These are phyloP conservation scores for Acer yangbiense DNA, from an alignment of 345 rosid genomes.

Conservation along the genomic window DNA sequence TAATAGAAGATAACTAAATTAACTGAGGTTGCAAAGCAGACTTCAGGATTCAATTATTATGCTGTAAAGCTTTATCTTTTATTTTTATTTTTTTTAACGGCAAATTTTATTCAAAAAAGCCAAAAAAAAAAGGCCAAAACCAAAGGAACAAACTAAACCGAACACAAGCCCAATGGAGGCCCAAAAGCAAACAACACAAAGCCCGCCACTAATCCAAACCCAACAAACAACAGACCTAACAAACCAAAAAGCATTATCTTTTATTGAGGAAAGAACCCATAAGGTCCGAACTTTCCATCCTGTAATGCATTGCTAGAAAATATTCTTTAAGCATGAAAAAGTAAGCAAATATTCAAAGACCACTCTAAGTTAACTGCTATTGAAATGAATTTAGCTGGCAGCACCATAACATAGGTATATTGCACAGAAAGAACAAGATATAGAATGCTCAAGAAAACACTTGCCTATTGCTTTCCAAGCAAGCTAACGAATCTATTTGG, in stretches of 20 bases:
- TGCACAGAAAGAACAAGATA: neutral
- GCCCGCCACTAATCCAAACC: no score
- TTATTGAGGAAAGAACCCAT: constrained; percentile 1
- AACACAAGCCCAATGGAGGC: no score
- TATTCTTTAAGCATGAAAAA: neutral
- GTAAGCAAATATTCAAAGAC: neutral
- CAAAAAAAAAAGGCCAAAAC: no score
- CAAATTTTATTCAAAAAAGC: no score
- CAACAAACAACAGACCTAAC: no score
- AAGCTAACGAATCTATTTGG: constrained; percentile 84
- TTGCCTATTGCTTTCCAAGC: constrained; percentile 81
- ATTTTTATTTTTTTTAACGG: neutral
- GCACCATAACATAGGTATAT: neutral
- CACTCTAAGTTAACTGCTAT: neutral
- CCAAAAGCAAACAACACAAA: no score
- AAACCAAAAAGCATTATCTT: neutral
- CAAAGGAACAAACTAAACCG: no score
- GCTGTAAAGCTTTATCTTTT: neutral
- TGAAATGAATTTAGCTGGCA: neutral
- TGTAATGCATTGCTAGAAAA: neutral
- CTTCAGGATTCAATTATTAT: neutral
- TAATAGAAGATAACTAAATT: neutral
- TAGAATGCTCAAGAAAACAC: constrained; percentile 24
- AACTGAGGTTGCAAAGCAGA: neutral
- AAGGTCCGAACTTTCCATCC: neutral